Conservation (phyloP, 1,284 basidiomycete species). For the Neonothopanus nambi region DNA sequence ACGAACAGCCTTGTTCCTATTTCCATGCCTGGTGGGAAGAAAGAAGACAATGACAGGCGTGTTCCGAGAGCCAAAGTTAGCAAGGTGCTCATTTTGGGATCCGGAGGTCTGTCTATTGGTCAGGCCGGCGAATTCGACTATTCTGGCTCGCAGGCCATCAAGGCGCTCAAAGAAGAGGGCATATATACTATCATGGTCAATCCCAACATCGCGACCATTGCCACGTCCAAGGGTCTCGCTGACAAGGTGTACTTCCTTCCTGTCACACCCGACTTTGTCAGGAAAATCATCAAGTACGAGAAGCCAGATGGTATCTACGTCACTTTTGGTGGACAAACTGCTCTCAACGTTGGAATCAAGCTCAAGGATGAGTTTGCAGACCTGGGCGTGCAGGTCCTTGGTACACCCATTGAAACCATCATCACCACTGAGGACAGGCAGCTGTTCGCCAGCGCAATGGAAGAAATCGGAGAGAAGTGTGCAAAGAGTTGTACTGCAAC, state of each 20-base stretch:
- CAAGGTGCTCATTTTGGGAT: slow-evolving; percentile 96
- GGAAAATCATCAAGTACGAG: slow-evolving; percentile 98
- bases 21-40: slow-evolving; percentile 84
- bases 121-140: slow-evolving; percentile 99
- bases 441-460: slow-evolving; percentile 94
- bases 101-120: slow-evolving; percentile 97
- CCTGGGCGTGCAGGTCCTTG: slow-evolving; percentile 90
- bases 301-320: slow-evolving; percentile 98
- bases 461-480: slow-evolving; percentile 93
- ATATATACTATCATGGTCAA: slow-evolving; percentile 99
- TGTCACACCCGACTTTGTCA: slow-evolving; percentile 96
- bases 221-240: slow-evolving; percentile 94
- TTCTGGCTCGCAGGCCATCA: slow-evolving; percentile 98
- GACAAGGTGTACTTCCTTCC: slow-evolving; percentile 99
- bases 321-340: slow-evolving; percentile 98
- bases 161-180: slow-evolving; percentile 97
- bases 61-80: slow-evolving; percentile 79
- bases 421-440: slow-evolving; percentile 97
- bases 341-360: slow-evolving; percentile 95
- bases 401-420: slow-evolving; percentile 96
- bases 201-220: slow-evolving; percentile 99
- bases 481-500: slow-evolving; percentile 87
- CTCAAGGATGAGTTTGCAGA: slow-evolving; percentile 93
- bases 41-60: slow-evolving; percentile 80
- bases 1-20: slow-evolving; percentile 77